Conservation (phyloP, 345 rosid genomes). For the Capsella bursapastoris region DNA sequence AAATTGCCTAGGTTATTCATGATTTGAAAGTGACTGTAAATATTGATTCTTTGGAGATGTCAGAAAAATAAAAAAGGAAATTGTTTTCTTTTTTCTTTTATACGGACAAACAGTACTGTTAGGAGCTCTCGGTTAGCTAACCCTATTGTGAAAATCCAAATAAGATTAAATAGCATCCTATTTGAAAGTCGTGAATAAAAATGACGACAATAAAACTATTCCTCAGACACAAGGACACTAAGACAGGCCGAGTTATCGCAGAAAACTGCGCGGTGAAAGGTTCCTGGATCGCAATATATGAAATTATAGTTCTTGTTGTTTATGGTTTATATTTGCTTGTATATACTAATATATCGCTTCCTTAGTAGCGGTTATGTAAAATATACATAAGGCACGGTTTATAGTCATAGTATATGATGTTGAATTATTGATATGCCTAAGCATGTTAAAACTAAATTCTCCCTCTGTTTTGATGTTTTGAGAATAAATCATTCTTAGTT, state of each 20-base stretch:
- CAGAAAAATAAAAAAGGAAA: background rate
- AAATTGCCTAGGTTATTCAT: constrained; percentile 30
- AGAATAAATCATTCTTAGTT: background rate
- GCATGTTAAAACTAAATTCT: too few relatives aligned
- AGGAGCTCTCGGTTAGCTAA: constrained; percentile 11
- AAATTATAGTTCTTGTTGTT: background rate
- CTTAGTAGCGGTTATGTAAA: background rate
- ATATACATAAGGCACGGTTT: background rate
- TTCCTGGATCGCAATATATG: background rate
- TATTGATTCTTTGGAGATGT: constrained; percentile 22
- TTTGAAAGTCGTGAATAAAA: constrained; percentile 7
- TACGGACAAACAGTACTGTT: background rate
- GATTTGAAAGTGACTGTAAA: constrained; percentile 37
- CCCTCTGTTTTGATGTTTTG: too few relatives aligned
- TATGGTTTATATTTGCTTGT: background rate
- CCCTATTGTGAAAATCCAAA: constrained; percentile 14
- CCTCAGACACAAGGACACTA: background rate
- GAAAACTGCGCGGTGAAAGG: background rate
- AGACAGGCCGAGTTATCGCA: background rate
- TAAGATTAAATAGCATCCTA: constrained; percentile 8
- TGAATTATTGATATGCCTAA: background rate
- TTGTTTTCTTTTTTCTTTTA: too few relatives aligned
- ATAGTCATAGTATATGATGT: background rate
- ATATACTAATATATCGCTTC: background rate
- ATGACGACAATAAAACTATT: background rate